phyloP scores from a whole-genome alignment of 1,139 yeast species.

The Groenewaldozyma auringiensis region DNA sequence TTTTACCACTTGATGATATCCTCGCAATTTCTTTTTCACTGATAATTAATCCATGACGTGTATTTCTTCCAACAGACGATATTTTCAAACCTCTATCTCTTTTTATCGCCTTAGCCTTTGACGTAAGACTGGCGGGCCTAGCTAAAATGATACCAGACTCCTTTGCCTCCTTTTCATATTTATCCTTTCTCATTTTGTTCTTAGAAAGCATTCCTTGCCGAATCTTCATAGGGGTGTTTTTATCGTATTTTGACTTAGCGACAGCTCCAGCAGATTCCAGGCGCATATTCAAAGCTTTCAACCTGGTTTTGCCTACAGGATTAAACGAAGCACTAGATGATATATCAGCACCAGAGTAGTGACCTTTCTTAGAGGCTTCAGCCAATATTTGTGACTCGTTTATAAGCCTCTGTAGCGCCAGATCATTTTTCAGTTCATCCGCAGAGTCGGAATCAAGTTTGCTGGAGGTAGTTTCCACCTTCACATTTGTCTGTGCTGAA shows the following conservation, averaged over 20 bases:
- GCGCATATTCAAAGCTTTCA: constrained; percentile 64
- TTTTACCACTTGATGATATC: constrained; percentile 11
- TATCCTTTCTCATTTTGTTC: constrained; percentile 44
- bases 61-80: constrained; percentile 66
- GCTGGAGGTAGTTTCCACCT: no score
- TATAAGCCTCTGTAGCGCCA: constrained; percentile 73
- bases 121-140: constrained; percentile 48
- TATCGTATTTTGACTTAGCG: constrained; percentile 37
- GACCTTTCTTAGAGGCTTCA: constrained; percentile 36
- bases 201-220: constrained; percentile 73
- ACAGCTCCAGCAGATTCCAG: constrained; percentile 43
- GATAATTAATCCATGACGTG: constrained; percentile 75
- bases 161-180: constrained; percentile 66
- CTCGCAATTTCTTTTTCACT: constrained; percentile 56
- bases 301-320: constrained; percentile 74
- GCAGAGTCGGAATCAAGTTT: constrained; percentile 23
- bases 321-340: constrained; percentile 61
- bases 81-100: constrained; percentile 79
- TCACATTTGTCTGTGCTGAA: background rate
- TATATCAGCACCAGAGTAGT: constrained; percentile 65
- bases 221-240: constrained; percentile 81
- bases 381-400: constrained; percentile 81
- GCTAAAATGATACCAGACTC: constrained; percentile 81
- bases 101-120: constrained; percentile 23
- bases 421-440: constrained; percentile 54